These are phyloP conservation scores for Pogostemon cablin DNA, from an alignment of 257 asterid genomes.

Conservation along the genomic window DNA sequence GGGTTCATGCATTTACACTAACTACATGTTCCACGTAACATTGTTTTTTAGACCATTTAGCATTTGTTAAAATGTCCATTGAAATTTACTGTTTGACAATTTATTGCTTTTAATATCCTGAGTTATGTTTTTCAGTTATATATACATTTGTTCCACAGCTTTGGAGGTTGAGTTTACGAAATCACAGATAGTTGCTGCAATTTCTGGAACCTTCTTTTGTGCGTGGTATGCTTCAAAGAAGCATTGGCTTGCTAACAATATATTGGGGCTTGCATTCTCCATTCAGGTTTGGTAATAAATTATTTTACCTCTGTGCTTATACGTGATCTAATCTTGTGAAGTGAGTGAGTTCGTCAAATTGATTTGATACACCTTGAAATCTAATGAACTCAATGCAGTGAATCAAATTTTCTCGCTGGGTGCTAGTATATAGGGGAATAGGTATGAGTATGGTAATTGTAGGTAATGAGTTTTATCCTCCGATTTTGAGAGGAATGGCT, in stretches of 20 bases:
- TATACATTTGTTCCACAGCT: constrained; percentile 56
- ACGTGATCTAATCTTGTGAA: background rate
- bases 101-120: constrained; percentile 24
- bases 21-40: too few species aligned
- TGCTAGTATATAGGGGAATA: too few species aligned
- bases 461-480: background rate
- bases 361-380: constrained; percentile 11
- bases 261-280: constrained; percentile 94
- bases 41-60: too few species aligned
- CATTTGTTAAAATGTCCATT: background rate
- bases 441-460: too few species aligned
- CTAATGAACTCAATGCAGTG: constrained; percentile 7
- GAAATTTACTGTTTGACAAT: constrained; percentile 20
- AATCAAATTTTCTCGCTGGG: background rate
- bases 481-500: background rate
- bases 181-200: constrained; percentile 80
- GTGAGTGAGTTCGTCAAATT: background rate
- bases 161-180: constrained; percentile 87
- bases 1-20: too few species aligned
- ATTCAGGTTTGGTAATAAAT: constrained; percentile 63
- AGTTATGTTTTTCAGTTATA: constrained; percentile 31
- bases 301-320: constrained; percentile 5
- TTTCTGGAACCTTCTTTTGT: constrained; percentile 95
- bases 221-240: constrained; percentile 94
- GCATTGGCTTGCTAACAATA: constrained; percentile 98